Percentiles rank a stretch among this genome's conserved stretches.
Conservation (phyloP, 306 rosid genomes). For the Cucurbita maxima region DNA sequence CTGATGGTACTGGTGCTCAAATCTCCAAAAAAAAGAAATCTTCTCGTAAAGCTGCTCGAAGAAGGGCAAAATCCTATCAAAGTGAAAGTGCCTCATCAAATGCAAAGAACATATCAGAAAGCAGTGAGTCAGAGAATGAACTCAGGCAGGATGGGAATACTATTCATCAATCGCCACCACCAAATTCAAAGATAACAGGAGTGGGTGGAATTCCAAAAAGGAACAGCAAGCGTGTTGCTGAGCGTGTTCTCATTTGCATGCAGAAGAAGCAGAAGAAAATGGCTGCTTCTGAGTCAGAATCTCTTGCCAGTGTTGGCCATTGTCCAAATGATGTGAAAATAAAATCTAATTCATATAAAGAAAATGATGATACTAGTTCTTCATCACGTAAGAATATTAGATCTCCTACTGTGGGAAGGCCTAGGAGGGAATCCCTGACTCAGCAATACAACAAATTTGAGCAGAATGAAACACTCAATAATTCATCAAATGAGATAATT, state of each 20-base stretch:
- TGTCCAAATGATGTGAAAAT: conserved; percentile 28
- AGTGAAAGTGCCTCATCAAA: conserved; percentile 96
- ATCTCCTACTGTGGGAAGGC: conserved; percentile 21
- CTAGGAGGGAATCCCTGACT: conserved; percentile 23
- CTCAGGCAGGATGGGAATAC: conserved; percentile 39
- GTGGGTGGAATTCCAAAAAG: conserved; percentile 51
- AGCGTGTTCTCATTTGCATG: conserved; percentile 73
- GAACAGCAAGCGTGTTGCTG: conserved; percentile 94
- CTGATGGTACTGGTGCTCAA: conserved; percentile 29
- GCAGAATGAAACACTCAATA: conserved; percentile 42
- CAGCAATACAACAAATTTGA: conserved; percentile 19
- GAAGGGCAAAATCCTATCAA: conserved; percentile 45
- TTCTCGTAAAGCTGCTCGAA: conserved; percentile 34
- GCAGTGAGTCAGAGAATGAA: conserved; percentile 94
- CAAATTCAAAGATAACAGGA: conserved; percentile 44
- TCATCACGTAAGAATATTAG: conserved; percentile 26
- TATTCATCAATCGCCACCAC: conserved; percentile 32
- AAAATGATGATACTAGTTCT: conserved; percentile 29
- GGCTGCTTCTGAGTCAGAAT: conserved; percentile 64
- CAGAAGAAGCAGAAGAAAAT: conserved; percentile 83
- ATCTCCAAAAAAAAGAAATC: conserved; percentile 41
- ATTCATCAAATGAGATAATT: conserved; percentile 40
- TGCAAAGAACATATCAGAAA: conserved; percentile 69
- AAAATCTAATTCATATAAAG: conserved; percentile 27
- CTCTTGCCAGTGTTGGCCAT: conserved; percentile 43